These are phyloP conservation scores for Extremus antarcticus DNA, from an alignment of 495 filamentous ascomycete species.

Conservation along the genomic window DNA sequence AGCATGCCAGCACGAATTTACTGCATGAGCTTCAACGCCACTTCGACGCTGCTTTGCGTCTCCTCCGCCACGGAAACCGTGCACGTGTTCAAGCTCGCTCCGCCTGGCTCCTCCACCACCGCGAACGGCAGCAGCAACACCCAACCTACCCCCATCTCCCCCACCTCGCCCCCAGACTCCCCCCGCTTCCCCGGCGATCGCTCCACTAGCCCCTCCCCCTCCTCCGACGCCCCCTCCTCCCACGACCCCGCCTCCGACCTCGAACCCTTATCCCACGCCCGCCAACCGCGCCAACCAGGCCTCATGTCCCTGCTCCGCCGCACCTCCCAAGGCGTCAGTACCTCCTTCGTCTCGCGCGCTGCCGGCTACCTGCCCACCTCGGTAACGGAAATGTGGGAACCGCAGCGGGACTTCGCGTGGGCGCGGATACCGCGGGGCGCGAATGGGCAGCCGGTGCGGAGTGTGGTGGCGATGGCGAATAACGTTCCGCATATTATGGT, in stretches of 20 bases:
- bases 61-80: conserved; percentile 94
- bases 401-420: conserved; percentile 87
- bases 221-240: conserved; percentile 6
- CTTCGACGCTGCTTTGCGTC: conserved; percentile 84
- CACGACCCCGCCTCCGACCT: conserved; percentile 23
- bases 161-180: conserved; percentile 10
- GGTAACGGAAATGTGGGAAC: conserved; percentile 96
- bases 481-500: conserved; percentile 94
- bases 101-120: conserved; percentile 28
- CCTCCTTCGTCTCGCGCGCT: conserved; percentile 73
- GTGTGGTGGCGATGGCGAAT: conserved; percentile 91
- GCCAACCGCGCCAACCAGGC: conserved; percentile 11
- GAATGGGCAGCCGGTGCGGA: conserved; percentile 45
- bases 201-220: conserved; percentile 20
- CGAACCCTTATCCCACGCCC: conserved; percentile 28
- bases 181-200: conserved; percentile 11
- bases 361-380: conserved; percentile 84
- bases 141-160: conserved; percentile 6
- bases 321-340: conserved; percentile 93
- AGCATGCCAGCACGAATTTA: conserved; percentile 90
- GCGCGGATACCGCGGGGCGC: conserved; percentile 72
- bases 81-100: conserved; percentile 80
- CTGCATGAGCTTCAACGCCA: conserved; percentile 98
- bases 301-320: conserved; percentile 85
- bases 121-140: conserved; percentile 2